phyloP scores from a whole-genome alignment of 352 stramenopile species.

The Phytopythium litorale region DNA sequence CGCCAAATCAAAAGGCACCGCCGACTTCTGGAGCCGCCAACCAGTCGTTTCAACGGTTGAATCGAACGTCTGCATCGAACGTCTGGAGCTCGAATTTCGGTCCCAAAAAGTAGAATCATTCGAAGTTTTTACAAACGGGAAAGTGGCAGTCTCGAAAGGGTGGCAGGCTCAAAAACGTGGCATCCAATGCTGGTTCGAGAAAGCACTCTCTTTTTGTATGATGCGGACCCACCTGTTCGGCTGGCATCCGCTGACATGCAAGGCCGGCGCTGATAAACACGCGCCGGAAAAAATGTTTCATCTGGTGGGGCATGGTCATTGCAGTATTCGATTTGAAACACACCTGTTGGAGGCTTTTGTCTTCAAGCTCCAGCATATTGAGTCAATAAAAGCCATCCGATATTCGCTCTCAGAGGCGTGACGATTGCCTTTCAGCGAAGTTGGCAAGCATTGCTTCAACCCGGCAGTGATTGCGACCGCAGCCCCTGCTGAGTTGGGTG shows the following conservation, averaged over 20 bases:
- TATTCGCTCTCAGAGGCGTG: too few species aligned
- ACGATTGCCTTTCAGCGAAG: too few species aligned
- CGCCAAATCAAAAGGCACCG: too few species aligned
- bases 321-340: neutral
- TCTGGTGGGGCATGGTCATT: neutral
- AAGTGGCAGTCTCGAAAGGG: neutral
- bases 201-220: neutral
- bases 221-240: neutral
- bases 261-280: neutral
- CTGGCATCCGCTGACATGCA: constrained; percentile 4
- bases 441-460: too few species aligned
- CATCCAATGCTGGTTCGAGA: too few species aligned
- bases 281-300: neutral
- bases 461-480: too few species aligned
- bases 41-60: neutral
- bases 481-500: neutral
- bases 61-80: too few species aligned
- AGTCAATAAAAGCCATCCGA: too few species aligned
- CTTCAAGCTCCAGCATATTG: too few species aligned
- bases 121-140: neutral
- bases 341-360: too few species aligned
- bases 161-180: too few species aligned
- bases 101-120: neutral
- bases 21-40: neutral
- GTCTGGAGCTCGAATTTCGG: neutral